Percentiles rank a stretch among this genome's conserved stretches.
Conservation (phyloP, 1,284 basidiomycete species). For the Coniferiporia sulphurascens region DNA sequence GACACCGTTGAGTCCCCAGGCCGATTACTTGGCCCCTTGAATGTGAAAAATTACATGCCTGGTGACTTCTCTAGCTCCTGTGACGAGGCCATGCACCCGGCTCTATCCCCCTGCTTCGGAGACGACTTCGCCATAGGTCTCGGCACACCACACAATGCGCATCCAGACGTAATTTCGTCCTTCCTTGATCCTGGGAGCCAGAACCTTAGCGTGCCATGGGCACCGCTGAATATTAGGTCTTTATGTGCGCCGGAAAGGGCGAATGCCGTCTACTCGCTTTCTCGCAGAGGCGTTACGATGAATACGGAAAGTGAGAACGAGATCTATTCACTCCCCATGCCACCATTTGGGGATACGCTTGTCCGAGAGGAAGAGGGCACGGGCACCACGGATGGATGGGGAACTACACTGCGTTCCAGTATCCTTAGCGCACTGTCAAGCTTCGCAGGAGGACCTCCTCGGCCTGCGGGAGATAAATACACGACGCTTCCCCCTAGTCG, state of each 20-base stretch:
- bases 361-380: background rate
- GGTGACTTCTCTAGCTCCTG: slow-evolving; percentile 16
- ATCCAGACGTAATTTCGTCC: background rate
- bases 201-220: slow-evolving; percentile 6
- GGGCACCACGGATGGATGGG: slow-evolving; percentile 8
- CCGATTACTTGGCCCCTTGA: slow-evolving; percentile 10
- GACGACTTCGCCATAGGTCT: background rate
- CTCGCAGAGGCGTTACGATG: background rate
- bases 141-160: background rate
- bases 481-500: slow-evolving; percentile 1
- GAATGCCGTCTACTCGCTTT: background rate
- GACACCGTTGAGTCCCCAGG: background rate
- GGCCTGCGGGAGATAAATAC: slow-evolving; percentile 5
- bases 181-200: slow-evolving; percentile 5
- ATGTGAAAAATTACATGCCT: slow-evolving; percentile 15
- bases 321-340: slow-evolving; percentile 3
- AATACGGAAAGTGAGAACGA: slow-evolving; percentile 5
- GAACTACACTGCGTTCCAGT: slow-evolving; percentile 13
- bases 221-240: slow-evolving; percentile 9
- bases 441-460: background rate
- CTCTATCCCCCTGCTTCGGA: background rate
- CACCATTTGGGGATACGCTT: background rate
- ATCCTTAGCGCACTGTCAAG: slow-evolving; percentile 14
- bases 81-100: slow-evolving; percentile 7
- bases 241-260: background rate